Conservation (phyloP, 2,329 filamentous ascomycete species). For the Blastomyces parvus region DNA sequence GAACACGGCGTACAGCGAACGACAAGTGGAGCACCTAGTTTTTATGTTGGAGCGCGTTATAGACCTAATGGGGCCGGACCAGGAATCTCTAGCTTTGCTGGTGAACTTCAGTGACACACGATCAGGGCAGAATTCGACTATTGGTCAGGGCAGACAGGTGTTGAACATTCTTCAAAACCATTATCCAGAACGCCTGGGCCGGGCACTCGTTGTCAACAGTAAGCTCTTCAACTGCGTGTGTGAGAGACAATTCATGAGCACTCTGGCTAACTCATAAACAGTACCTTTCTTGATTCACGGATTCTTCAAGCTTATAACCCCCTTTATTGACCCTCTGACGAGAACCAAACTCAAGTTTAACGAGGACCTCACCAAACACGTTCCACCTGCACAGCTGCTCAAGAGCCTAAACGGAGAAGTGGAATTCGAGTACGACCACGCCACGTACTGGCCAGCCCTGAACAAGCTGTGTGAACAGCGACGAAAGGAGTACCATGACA, state of each 20-base stretch:
- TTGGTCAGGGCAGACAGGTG: constrained; percentile 72
- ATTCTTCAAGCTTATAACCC: constrained; percentile 93
- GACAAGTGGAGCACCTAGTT: constrained; percentile 87
- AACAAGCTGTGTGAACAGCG: constrained; percentile 59
- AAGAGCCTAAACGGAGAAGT: constrained; percentile 67
- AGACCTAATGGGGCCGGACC: constrained; percentile 75
- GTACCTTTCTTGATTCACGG: constrained; percentile 85
- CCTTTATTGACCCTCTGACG: constrained; percentile 92
- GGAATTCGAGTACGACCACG: constrained; percentile 86
- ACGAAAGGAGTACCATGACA: constrained; percentile 51
- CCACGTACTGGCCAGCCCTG: constrained; percentile 79
- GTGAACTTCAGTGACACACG: constrained; percentile 85
- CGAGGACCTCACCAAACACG: constrained; percentile 73
- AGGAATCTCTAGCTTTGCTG: constrained; percentile 76
- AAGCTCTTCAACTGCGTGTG: constrained; percentile 23
- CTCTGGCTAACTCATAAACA: constrained; percentile 27
- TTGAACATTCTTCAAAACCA: constrained; percentile 87
- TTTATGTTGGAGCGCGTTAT: constrained; percentile 90
- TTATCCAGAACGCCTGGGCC: constrained; percentile 85
- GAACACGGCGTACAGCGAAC: constrained; percentile 77
- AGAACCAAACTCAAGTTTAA: constrained; percentile 96
- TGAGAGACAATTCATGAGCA: not conserved
- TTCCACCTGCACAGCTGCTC: constrained; percentile 75
- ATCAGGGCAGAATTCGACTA: constrained; percentile 63
- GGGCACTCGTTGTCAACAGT: constrained; percentile 84